Evolutionary conservation across 139 green algal species (phyloP).

Genomic region (Tetraselmis chui): DNA sequence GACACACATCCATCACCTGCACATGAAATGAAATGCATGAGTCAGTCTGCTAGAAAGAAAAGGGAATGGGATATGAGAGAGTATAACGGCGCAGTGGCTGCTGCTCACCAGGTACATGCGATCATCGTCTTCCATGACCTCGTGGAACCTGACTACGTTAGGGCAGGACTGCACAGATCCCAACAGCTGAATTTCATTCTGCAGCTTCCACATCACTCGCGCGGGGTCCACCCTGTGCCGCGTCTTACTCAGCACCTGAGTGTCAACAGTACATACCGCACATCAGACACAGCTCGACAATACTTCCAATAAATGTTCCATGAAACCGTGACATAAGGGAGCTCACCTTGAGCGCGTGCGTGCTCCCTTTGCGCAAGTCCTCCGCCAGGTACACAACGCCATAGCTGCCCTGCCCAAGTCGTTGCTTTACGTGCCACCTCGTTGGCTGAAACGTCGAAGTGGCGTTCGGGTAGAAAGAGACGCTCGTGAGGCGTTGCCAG

Average conservation of each 20-base stretch:
- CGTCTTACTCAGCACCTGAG: neutral
- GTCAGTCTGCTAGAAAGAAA: no score
- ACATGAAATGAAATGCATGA: no score
- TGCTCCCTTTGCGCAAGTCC: neutral
- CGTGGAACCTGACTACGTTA: neutral
- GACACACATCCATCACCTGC: neutral
- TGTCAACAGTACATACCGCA: no score
- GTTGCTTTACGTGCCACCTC: neutral
- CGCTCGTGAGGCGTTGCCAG: neutral
- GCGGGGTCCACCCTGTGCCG: neutral
- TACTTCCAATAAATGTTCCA: no score
- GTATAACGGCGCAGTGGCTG: no score
- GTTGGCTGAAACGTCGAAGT: neutral
- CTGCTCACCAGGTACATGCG: neutral
- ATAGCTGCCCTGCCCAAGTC: neutral
- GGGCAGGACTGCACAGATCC: neutral
- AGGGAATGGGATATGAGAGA: no score
- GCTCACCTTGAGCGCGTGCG: neutral
- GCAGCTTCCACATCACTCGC: neutral
- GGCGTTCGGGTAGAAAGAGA: neutral
- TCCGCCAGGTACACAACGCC: neutral
- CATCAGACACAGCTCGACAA: no score
- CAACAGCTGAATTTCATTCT: neutral
- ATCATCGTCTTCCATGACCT: neutral
- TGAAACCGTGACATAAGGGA: neutral